phyloP scores from a whole-genome alignment of 768 basidiomycete genomes.

The Pleurotus djamor region DNA sequence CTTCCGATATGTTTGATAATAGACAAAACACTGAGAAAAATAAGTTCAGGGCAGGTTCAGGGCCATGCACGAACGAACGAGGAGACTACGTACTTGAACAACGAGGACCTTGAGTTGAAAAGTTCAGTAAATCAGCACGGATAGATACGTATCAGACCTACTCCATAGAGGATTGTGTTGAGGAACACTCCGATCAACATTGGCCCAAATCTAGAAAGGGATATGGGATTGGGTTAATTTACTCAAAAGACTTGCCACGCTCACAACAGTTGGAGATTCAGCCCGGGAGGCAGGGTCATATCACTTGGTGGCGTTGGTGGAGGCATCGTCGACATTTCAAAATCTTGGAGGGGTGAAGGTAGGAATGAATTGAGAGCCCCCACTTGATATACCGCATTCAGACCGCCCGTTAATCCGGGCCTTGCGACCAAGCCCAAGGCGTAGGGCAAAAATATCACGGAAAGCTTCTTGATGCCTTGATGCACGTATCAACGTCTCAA shows the following conservation, averaged over 20 bases:
- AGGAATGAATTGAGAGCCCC: too few relatives aligned
- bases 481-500: too few relatives aligned
- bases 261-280: constrained; percentile 2
- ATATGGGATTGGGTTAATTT: background rate
- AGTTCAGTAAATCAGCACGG: background rate
- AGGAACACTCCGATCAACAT: constrained; percentile 29
- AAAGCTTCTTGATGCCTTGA: too few relatives aligned
- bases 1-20: constrained; percentile 8
- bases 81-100: constrained; percentile 8
- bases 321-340: too few relatives aligned
- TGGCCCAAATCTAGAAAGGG: constrained; percentile 20
- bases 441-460: too few relatives aligned
- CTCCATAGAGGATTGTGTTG: constrained; percentile 31
- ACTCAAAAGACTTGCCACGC: background rate
- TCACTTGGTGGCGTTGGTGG: too few relatives aligned
- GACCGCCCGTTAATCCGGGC: too few relatives aligned
- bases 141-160: constrained; percentile 9
- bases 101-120: constrained; percentile 8
- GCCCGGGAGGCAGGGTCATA: background rate
- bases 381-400: too few relatives aligned
- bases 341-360: too few relatives aligned
- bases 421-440: too few relatives aligned
- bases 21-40: constrained; percentile 3
- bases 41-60: background rate
- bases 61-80: background rate